Conservation (phyloP, 768 basidiomycete species). For the Termitomyces sp. region DNA sequence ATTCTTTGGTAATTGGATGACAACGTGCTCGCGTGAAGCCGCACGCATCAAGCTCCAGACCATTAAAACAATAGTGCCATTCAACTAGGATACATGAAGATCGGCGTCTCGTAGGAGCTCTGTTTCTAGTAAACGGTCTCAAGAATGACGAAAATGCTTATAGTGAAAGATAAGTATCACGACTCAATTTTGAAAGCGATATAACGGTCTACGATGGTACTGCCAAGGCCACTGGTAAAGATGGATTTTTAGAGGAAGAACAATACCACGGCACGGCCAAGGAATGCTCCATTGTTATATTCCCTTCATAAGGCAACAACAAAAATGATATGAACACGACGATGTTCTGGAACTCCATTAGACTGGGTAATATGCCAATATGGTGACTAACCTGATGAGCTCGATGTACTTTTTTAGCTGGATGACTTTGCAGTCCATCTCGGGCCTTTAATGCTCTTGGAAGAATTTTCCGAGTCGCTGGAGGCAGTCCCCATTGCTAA, state of each 20-base stretch:
- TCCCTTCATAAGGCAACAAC: not conserved
- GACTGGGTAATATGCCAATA: not conserved
- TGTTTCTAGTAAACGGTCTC: too few species aligned
- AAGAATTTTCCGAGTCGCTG: not conserved
- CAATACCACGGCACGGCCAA: not conserved
- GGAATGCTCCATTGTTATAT: not conserved
- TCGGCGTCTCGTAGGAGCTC: too few species aligned
- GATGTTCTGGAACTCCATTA: not conserved
- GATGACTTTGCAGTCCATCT: not conserved
- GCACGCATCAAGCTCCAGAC: too few species aligned
- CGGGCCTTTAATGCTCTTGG: not conserved
- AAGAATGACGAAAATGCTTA: too few species aligned
- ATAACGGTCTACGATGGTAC: not conserved
- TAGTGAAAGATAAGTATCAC: too few species aligned
- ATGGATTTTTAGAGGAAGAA: not conserved
- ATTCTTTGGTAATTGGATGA: too few species aligned
- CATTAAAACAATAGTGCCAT: too few species aligned
- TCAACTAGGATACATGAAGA: too few species aligned
- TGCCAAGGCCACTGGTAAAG: not conserved
- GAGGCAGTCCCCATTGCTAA: not conserved
- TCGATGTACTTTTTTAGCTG: not conserved
- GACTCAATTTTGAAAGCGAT: too few species aligned
- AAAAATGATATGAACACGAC: not conserved
- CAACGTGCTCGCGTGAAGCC: too few species aligned
- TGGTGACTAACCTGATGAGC: not conserved